Base-by-base conservation (phyloP, 805 yeast species). In the Brettanomyces nanus region DNA sequence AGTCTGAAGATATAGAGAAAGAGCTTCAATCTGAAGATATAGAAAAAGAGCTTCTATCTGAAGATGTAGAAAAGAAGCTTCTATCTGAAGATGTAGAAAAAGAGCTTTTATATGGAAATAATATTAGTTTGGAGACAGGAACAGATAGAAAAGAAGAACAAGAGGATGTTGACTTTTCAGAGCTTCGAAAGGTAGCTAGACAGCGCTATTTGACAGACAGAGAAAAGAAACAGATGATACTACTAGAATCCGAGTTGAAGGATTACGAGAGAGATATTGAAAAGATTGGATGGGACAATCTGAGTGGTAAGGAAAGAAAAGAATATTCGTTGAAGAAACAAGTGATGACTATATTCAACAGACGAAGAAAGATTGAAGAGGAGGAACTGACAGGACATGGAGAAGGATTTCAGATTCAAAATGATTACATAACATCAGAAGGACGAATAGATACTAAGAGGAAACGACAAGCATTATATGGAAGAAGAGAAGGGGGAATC, bases 391-490 rank as follows among this genome's bases (percentile, higher is more conserved):
- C 45, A 3, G 57, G 64, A 5, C 19, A 36, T 6, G 31, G 37
- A 3, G 48, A 46, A 3, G 57, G 63, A 5, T 81, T 76, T 44
- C 54, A 62, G 17, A 45, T 80, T 14, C 86, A 84, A 2, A 74
- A 71, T 27, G 85, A 77, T 36, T 69, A 70, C 43, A 43, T 69
- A n/a, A 71, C 70, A 2, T 65, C 63, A 11, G 63, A 66, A 13
- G 80, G 81, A 2, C 66, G 66, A 31, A 58, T 74, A 9, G 84
- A 78, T 44, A 59, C 64, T 18, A 69, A 70, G 44, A 56, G 78
- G 20, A 82, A 80, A 51, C 69, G 67, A 35, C 69, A 66, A 3
- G 66, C 65, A 2, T 60, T 84, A 32, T 59, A 68, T 39, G 51
- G 63, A 3, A 64, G 67, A 33, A 58, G 51, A 33, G 50, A 48